Conservation (phyloP, 805 yeast species). For the Wickerhamomyces rabaulensis region DNA sequence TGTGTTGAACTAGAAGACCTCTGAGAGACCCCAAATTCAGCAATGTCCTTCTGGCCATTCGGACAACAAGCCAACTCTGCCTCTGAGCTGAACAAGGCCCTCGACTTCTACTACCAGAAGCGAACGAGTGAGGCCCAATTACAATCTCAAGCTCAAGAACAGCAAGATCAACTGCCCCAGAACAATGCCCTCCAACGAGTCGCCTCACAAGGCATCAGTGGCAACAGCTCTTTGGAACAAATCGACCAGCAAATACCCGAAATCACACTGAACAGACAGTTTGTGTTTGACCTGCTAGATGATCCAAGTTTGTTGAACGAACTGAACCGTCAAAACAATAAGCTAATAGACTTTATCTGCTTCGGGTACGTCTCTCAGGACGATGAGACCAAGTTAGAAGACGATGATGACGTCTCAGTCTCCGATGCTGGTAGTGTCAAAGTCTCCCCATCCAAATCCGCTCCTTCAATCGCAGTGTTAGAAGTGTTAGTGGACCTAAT, state of each 20-base stretch:
- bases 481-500: constrained; percentile 39
- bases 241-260: constrained; percentile 2
- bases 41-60: constrained; percentile 42
- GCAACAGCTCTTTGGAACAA: constrained; percentile 1
- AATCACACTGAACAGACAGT: constrained; percentile 20
- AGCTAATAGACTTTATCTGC: constrained; percentile 47
- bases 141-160: constrained; percentile 5
- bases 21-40: neutral
- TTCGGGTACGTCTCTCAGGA: constrained; percentile 32
- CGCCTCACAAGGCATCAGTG: neutral
- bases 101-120: constrained; percentile 34
- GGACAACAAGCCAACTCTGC: constrained; percentile 30
- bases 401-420: neutral
- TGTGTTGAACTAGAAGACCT: neutral
- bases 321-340: constrained; percentile 34
- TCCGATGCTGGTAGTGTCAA: neutral
- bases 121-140: constrained; percentile 7
- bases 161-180: neutral
- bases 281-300: constrained; percentile 31
- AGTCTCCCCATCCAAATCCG: neutral
- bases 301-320: constrained; percentile 34
- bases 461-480: constrained; percentile 32
- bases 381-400: neutral
- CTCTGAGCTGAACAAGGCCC: constrained; percentile 32
- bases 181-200: neutral